Conservation (phyloP, 2,329 filamentous ascomycete species). For the Myriosclerotinia duriaeana region DNA sequence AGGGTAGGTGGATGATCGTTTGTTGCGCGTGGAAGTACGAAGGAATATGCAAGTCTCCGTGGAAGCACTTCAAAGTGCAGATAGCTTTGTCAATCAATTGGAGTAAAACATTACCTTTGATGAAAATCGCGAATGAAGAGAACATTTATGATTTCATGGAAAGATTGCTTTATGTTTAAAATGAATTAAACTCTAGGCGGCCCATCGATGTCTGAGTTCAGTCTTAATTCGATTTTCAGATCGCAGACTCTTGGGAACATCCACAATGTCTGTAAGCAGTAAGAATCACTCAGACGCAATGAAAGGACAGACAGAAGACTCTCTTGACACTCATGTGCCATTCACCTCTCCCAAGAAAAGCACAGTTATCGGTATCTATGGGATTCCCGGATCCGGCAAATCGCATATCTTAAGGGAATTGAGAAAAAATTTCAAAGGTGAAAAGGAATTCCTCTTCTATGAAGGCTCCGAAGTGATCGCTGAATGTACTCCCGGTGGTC, state of each 20-base stretch:
- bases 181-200: neutral
- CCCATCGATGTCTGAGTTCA: neutral
- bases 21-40: neutral
- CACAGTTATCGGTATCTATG: constrained; percentile 54
- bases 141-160: neutral
- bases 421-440: constrained; percentile 39
- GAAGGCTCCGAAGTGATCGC: constrained; percentile 54
- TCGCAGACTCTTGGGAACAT: neutral
- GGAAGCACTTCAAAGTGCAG: neutral
- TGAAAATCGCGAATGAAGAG: neutral
- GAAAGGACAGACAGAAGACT: neutral
- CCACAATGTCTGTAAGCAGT: neutral
- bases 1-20: neutral
- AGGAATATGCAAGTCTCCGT: constrained; percentile 6
- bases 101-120: neutral
- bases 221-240: neutral
- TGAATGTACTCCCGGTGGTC: constrained; percentile 16
- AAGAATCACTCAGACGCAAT: neutral
- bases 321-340: neutral
- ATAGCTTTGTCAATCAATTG: neutral
- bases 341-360: constrained; percentile 36
- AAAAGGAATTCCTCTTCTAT: constrained; percentile 47
- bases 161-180: neutral
- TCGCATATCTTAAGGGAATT: constrained; percentile 47
- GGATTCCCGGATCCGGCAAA: constrained; percentile 56